phyloP scores from a whole-genome alignment of 2,329 filamentous ascomycete genomes.

The Fusarium dlaminii region DNA sequence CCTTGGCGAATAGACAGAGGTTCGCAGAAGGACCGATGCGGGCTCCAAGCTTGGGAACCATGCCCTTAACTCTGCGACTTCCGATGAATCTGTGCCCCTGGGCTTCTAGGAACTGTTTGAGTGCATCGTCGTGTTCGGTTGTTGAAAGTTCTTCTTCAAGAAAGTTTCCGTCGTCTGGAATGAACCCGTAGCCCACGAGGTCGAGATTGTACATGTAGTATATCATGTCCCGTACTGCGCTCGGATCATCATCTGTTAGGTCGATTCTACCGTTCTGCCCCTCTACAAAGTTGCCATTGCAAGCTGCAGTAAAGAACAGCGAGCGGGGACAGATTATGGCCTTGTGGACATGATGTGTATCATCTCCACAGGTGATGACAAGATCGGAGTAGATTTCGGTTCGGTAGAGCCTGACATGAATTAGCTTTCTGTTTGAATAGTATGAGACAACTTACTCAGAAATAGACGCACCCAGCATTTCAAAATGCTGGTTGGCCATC shows the following conservation, averaged over 20 bases:
- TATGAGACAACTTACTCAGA: too few species aligned
- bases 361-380: rapidly evolving
- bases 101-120: rapidly evolving
- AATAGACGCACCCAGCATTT: neutral
- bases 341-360: neutral
- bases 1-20: neutral
- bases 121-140: rapidly evolving
- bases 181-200: neutral
- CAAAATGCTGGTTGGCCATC: neutral
- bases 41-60: neutral
- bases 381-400: neutral
- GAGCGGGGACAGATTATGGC: neutral
- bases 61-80: rapidly evolving
- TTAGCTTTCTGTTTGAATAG: neutral
- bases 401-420: neutral
- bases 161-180: neutral
- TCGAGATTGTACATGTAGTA: neutral
- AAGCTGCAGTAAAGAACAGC: neutral
- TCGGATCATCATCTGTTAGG: neutral
- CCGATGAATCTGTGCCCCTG: rapidly evolving
- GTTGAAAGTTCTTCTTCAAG: neutral
- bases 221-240: slow-evolving; percentile 6
- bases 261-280: too few species aligned
- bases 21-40: neutral
- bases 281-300: too few species aligned